phyloP scores from a whole-genome alignment of 139 green algal genomes.

The Volvox africanus region DNA sequence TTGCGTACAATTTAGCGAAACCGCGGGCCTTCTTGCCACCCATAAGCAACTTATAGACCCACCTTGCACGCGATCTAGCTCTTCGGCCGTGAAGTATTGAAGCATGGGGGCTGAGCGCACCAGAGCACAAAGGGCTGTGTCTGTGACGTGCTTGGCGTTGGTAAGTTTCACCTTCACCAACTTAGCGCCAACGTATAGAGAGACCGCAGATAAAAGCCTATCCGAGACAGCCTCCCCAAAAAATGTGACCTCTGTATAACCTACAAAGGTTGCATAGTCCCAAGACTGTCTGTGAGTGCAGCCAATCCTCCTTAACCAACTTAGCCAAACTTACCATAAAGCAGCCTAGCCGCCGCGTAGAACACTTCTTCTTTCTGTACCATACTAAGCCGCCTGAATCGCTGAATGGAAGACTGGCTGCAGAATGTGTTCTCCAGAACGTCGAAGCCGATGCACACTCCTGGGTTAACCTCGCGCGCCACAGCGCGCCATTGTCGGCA shows the following conservation, averaged over 20 bases:
- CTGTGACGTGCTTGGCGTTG: slow-evolving; percentile 50
- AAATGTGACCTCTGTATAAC: slow-evolving; percentile 64
- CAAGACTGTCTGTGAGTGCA: not conserved
- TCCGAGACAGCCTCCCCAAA: slow-evolving; percentile 66
- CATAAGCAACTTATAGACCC: not conserved
- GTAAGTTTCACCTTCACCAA: slow-evolving; percentile 56
- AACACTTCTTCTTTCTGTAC: slow-evolving; percentile 63
- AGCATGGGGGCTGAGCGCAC: slow-evolving; percentile 39
- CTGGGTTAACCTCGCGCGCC: slow-evolving; percentile 48
- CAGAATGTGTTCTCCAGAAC: slow-evolving; percentile 63
- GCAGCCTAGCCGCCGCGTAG: slow-evolving; percentile 51
- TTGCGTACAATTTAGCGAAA: too few relatives aligned
- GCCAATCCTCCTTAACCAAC: not conserved
- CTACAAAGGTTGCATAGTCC: slow-evolving; percentile 31
- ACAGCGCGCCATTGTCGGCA: slow-evolving; percentile 68
- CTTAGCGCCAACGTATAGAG: slow-evolving; percentile 33
- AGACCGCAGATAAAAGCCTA: slow-evolving; percentile 50
- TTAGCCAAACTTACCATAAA: slow-evolving; percentile 51
- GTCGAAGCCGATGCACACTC: slow-evolving; percentile 62
- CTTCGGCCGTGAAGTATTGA: slow-evolving; percentile 48
- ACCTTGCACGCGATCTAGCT: slow-evolving; percentile 6
- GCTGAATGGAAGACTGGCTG: slow-evolving; percentile 52
- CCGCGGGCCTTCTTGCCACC: too few relatives aligned
- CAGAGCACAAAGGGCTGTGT: slow-evolving; percentile 55
- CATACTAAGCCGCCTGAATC: slow-evolving; percentile 50